phyloP scores from a whole-genome alignment of 768 basidiomycete species.

The Hortiboletus campestris region DNA sequence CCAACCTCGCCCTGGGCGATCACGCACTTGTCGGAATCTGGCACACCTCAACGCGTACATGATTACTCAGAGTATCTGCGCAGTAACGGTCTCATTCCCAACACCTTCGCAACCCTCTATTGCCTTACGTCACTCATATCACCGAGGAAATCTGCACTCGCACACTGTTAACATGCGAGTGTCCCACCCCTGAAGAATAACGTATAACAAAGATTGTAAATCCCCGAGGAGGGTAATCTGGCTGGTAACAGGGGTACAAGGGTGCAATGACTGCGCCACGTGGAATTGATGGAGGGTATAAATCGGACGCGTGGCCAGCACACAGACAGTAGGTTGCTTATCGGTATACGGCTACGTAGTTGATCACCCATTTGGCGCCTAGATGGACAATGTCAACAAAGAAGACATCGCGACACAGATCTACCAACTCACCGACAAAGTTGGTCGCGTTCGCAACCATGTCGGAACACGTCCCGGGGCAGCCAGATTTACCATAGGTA shows the following conservation, averaged over 20 bases:
- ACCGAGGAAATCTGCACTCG: not conserved
- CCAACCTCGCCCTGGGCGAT: too few relatives aligned
- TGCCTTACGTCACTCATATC: too few relatives aligned
- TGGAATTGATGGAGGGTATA: not conserved
- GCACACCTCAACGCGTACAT: too few relatives aligned
- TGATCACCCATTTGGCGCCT: slow-evolving; percentile 59
- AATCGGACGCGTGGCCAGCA: not conserved
- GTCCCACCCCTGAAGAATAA: not conserved
- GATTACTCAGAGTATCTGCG: too few relatives aligned
- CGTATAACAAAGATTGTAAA: not conserved
- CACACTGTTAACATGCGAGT: not conserved
- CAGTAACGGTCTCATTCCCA: too few relatives aligned
- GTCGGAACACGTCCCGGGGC: slow-evolving; percentile 43
- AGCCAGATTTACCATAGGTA: slow-evolving; percentile 26
- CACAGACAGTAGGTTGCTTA: slow-evolving; percentile 5
- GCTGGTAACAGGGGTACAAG: not conserved
- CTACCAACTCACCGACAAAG: slow-evolving; percentile 40
- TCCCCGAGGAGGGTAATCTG: too few relatives aligned
- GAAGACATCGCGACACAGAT: not conserved
- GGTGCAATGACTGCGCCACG: not conserved
- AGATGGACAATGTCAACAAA: slow-evolving; percentile 4
- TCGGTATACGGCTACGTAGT: slow-evolving; percentile 53
- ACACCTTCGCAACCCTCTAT: too few relatives aligned
- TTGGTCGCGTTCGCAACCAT: slow-evolving; percentile 55
- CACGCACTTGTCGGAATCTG: too few relatives aligned